Evolutionary conservation across 2,329 filamentous ascomycete genomes (phyloP).

Genomic region (Trichoderma hamatum): DNA sequence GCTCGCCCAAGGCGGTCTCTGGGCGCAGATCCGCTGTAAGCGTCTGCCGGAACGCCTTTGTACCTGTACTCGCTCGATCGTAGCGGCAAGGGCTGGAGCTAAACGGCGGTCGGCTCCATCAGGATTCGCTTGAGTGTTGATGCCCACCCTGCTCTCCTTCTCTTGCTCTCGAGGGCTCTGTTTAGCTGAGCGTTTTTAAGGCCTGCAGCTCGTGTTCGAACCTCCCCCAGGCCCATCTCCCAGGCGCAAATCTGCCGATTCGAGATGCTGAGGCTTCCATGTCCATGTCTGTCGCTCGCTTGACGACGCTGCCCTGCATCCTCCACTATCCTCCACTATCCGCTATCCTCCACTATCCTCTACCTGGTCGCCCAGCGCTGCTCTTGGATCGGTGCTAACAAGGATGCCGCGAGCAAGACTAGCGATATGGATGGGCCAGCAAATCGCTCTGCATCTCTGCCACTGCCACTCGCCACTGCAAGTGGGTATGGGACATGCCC

Average conservation of each 20-base stretch:
- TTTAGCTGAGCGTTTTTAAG: not conserved
- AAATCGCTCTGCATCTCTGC: not conserved
- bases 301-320: not conserved
- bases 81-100: not conserved
- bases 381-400: not conserved
- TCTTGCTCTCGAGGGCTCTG: not conserved
- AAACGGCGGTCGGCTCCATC: not conserved
- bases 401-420: not conserved
- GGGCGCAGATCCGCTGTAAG: constrained; percentile 4
- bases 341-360: not conserved
- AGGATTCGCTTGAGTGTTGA: not conserved
- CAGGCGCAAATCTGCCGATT: not conserved
- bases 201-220: not conserved
- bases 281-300: not conserved
- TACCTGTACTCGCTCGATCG: not conserved
- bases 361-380: not conserved
- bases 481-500: not conserved
- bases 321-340: not conserved
- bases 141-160: not conserved
- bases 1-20: constrained; percentile 9
- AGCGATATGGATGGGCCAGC: not conserved
- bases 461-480: not conserved
- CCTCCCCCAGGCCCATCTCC: not conserved
- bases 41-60: not conserved
- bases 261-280: not conserved